phyloP scores from a whole-genome alignment of 345 rosid genomes.

The Aegle marmelos region DNA sequence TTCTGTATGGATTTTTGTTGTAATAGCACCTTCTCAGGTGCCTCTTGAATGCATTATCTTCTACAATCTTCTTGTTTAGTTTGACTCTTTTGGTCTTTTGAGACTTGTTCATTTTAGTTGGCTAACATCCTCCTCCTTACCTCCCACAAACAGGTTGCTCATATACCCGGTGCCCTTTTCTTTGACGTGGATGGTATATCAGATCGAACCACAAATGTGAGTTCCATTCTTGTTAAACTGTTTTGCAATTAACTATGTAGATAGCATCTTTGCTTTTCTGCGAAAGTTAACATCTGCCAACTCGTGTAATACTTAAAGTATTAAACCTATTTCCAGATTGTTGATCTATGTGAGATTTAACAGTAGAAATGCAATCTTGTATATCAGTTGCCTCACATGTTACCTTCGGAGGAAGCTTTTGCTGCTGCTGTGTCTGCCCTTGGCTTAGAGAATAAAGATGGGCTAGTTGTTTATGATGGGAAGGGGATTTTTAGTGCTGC shows the following conservation, averaged over 20 bases:
- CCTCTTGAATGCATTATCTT: neutral
- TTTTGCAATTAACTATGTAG: neutral
- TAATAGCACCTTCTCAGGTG: neutral
- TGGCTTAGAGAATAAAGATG: slow-evolving; percentile 86
- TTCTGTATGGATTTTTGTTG: neutral
- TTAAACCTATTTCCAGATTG: neutral
- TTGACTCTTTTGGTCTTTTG: neutral
- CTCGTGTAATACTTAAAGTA: neutral
- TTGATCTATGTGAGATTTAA: neutral
- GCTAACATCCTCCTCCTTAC: slow-evolving; percentile 9
- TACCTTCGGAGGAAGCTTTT: slow-evolving; percentile 95
- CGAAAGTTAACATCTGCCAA: neutral
- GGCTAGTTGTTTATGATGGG: slow-evolving; percentile 94
- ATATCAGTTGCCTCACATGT: slow-evolving; percentile 92
- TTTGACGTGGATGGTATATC: slow-evolving; percentile 94
- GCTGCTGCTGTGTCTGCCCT: slow-evolving; percentile 96
- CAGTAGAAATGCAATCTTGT: neutral
- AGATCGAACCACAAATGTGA: slow-evolving; percentile 72
- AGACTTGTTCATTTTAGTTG: neutral
- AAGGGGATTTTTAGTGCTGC: slow-evolving; percentile 98
- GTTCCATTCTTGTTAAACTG: slow-evolving; percentile 10
- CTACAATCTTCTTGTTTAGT: neutral
- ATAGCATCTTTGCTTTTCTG: neutral
- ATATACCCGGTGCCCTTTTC: slow-evolving; percentile 95
- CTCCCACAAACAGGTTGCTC: slow-evolving; percentile 68